These are phyloP conservation scores for Aspergillus sclerotioniger DNA, from an alignment of 495 filamentous ascomycete genomes.

Conservation along the genomic window DNA sequence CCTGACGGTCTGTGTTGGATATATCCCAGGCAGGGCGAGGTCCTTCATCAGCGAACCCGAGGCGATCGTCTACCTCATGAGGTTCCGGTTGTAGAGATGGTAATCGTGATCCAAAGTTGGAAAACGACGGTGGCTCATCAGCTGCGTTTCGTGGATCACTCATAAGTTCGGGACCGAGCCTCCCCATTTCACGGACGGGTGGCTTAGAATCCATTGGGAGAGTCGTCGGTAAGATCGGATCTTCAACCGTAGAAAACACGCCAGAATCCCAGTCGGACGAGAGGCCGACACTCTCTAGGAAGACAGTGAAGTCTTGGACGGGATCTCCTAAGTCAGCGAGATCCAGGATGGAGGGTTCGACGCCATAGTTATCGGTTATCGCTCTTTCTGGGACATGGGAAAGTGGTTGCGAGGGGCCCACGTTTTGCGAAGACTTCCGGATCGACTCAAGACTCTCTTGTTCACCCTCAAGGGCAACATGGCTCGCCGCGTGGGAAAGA, in stretches of 20 bases:
- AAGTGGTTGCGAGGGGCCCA: constrained; percentile 34
- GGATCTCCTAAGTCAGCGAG: constrained; percentile 47
- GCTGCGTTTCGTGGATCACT: constrained; percentile 35
- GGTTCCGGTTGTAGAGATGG: constrained; percentile 66
- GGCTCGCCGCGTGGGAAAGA: constrained; percentile 49
- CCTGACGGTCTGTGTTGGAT: constrained; percentile 58
- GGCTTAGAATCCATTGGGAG: constrained; percentile 42
- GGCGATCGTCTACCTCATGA: constrained; percentile 55
- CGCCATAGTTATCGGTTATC: constrained; percentile 46
- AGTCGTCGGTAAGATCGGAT: constrained; percentile 38
- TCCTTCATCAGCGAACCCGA: constrained; percentile 44
- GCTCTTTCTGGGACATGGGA: constrained; percentile 36
- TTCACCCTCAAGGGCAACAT: constrained; percentile 49
- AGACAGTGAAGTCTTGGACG: constrained; percentile 51
- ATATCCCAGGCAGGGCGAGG: constrained; percentile 62
- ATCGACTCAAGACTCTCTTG: constrained; percentile 45
- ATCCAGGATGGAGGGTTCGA: constrained; percentile 48
- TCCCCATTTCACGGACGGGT: constrained; percentile 31
- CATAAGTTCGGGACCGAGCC: constrained; percentile 38
- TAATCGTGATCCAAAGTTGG: constrained; percentile 66
- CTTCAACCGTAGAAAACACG: constrained; percentile 47
- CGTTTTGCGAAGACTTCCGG: constrained; percentile 35
- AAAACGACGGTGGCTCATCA: constrained; percentile 52
- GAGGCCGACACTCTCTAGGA: constrained; percentile 49
- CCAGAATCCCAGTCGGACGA: constrained; percentile 52